Evolutionary conservation across 2,329 filamentous ascomycete genomes (phyloP).

Genomic region (Aureobasidium lini): DNA sequence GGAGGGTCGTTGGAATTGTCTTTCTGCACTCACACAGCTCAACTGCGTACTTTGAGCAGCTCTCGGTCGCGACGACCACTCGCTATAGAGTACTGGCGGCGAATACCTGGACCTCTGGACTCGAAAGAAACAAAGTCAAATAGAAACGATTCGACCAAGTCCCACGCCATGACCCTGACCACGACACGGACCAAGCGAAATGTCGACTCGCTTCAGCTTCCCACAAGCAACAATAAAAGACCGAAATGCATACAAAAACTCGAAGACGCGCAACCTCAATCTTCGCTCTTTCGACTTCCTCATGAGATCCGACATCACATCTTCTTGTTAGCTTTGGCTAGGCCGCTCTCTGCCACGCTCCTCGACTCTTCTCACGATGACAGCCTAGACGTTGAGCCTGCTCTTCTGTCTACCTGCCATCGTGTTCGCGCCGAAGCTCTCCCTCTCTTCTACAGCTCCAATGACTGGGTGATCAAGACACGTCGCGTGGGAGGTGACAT

Average conservation of each 20-base stretch:
- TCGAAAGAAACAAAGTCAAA: background rate
- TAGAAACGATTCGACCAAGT: background rate
- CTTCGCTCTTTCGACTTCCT: constrained; percentile 14
- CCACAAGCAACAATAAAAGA: background rate
- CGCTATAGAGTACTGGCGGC: background rate
- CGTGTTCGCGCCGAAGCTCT: constrained; percentile 10
- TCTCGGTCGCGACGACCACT: background rate
- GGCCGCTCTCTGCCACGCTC: background rate
- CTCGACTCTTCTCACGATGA: constrained; percentile 10
- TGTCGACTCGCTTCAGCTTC: background rate
- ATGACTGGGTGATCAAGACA: constrained; percentile 13
- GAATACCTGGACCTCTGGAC: background rate
- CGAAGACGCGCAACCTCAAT: background rate
- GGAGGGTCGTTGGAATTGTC: background rate
- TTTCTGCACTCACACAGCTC: background rate
- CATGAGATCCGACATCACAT: constrained; percentile 17
- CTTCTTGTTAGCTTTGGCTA: constrained; percentile 14
- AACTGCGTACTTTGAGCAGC: background rate
- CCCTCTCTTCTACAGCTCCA: constrained; percentile 10
- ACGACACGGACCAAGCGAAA: background rate
- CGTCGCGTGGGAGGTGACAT: constrained; percentile 6
- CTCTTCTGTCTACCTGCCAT: constrained; percentile 13
- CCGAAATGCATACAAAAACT: background rate
- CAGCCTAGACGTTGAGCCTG: background rate
- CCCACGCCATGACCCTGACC: constrained; percentile 4